Evolutionary conservation across 306 rosid species (phyloP).

Genomic region (Sophora flavescens): DNA sequence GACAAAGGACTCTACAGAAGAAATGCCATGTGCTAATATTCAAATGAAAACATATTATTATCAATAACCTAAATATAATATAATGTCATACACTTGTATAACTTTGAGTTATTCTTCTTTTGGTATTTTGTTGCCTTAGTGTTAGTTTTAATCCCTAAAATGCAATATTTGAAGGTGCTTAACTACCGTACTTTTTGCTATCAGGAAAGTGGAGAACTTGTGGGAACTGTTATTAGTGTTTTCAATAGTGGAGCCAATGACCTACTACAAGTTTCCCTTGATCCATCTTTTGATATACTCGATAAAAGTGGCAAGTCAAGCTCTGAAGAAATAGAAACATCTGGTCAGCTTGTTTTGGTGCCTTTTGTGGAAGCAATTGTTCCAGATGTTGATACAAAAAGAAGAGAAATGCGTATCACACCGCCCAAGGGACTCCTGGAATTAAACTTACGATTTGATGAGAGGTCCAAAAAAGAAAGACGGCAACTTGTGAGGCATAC

Average conservation of each 20-base stretch:
- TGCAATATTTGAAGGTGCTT: conserved; percentile 43
- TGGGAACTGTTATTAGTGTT: conserved; percentile 80
- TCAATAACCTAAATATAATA: conserved; percentile 22
- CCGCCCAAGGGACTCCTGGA: conserved; percentile 98
- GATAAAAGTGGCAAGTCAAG: conserved; percentile 67
- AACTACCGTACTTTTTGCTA: conserved; percentile 46
- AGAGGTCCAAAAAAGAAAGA: conserved; percentile 93
- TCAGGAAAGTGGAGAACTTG: conserved; percentile 78
- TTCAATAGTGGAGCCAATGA: conserved; percentile 84
- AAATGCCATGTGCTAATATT: conserved; percentile 26
- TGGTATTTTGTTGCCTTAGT: conserved; percentile 28
- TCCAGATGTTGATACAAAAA: conserved; percentile 78
- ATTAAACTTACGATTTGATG: conserved; percentile 79
- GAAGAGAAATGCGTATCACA: conserved; percentile 79
- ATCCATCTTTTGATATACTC: conserved; percentile 66
- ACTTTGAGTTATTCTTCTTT: conserved; percentile 33
- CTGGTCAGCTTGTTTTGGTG: conserved; percentile 78
- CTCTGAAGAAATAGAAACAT: conserved; percentile 57
- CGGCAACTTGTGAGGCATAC: conserved; percentile 94
- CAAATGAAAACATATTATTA: neutral
- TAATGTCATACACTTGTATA: conserved; percentile 23
- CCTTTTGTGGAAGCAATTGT: conserved; percentile 97
- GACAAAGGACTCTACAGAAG: conserved; percentile 1
- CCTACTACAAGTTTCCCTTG: conserved; percentile 78
- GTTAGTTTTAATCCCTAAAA: conserved; percentile 32